phyloP scores from a whole-genome alignment of 257 asterid genomes.

The Knoxia roxburghii region DNA sequence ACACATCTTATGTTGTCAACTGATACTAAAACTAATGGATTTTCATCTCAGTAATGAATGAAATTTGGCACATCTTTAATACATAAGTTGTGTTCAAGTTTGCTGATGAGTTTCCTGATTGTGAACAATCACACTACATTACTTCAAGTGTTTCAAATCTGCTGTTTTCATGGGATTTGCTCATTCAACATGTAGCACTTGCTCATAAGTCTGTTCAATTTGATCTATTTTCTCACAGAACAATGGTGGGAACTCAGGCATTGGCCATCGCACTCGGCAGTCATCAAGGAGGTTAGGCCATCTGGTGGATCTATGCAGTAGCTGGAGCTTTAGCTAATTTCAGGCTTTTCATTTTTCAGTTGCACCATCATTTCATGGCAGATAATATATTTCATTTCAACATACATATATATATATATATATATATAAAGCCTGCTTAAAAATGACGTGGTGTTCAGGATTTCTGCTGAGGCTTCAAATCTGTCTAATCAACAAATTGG shows the following conservation, averaged over 20 bases:
- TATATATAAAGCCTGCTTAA: neutral
- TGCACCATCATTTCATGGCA: neutral
- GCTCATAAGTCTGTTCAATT: too few relatives aligned
- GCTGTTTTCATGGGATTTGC: neutral
- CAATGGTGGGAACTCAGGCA: conserved; percentile 37
- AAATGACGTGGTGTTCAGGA: conserved; percentile 48
- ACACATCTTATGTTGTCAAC: neutral
- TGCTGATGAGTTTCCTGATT: neutral
- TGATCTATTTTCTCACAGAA: conserved; percentile 30
- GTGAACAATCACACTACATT: neutral
- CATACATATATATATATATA: too few relatives aligned
- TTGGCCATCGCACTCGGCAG: conserved; percentile 51
- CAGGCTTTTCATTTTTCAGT: neutral
- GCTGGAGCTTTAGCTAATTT: too few relatives aligned
- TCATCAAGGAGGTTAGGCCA: conserved; percentile 60
- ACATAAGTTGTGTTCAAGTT: neutral
- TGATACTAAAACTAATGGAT: neutral
- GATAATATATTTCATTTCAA: neutral
- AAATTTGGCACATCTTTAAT: neutral
- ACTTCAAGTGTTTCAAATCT: neutral
- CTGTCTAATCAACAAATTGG: conserved; percentile 41
- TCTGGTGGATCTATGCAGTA: too few relatives aligned
- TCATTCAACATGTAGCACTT: too few relatives aligned
- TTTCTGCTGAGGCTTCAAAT: conserved; percentile 53
- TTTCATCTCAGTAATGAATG: neutral